phyloP scores from a whole-genome alignment of 1,284 basidiomycete species.

The Laetiporus sulphureus region DNA sequence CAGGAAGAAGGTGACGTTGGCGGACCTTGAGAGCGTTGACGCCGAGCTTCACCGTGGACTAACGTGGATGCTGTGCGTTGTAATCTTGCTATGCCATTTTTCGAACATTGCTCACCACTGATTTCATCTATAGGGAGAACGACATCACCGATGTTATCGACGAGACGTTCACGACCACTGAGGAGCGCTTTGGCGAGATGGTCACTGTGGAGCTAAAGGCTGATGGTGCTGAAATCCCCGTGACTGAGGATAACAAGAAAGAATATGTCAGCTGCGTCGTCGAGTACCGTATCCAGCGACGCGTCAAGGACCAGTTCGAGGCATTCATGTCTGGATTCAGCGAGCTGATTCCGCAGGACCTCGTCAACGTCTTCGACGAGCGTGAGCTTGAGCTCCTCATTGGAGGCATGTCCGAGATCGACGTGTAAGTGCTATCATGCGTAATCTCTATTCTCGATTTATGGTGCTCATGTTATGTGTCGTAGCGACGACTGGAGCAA shows the following conservation, averaged over 20 bases:
- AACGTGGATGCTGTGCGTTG: constrained; percentile 91
- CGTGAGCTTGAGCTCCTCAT: constrained; percentile 95
- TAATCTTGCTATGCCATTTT: neutral
- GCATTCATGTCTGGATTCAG: constrained; percentile 95
- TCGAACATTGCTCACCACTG: constrained; percentile 1
- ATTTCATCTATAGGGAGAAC: constrained; percentile 84
- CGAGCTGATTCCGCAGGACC: constrained; percentile 91
- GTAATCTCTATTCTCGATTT: neutral
- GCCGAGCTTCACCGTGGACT: constrained; percentile 87
- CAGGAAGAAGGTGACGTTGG: constrained; percentile 77
- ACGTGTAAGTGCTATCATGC: constrained; percentile 57
- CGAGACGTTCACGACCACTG: constrained; percentile 91
- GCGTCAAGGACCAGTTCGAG: constrained; percentile 93
- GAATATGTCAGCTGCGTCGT: constrained; percentile 96
- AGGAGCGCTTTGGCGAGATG: constrained; percentile 97
- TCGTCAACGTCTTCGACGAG: constrained; percentile 98
- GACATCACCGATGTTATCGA: constrained; percentile 93
- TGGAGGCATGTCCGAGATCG: constrained; percentile 98
- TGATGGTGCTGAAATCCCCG: constrained; percentile 76
- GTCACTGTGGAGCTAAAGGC: constrained; percentile 92
- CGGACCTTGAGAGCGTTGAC: constrained; percentile 90
- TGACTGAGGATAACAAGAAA: constrained; percentile 98
- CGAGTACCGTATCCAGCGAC: constrained; percentile 89
- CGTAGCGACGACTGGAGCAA: constrained; percentile 80
- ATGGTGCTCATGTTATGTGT: constrained; percentile 4